Percentiles rank a stretch among this genome's conserved stretches.
phyloP scores from a whole-genome alignment of 1,284 basidiomycete species.

The Meripilus lineatus region DNA sequence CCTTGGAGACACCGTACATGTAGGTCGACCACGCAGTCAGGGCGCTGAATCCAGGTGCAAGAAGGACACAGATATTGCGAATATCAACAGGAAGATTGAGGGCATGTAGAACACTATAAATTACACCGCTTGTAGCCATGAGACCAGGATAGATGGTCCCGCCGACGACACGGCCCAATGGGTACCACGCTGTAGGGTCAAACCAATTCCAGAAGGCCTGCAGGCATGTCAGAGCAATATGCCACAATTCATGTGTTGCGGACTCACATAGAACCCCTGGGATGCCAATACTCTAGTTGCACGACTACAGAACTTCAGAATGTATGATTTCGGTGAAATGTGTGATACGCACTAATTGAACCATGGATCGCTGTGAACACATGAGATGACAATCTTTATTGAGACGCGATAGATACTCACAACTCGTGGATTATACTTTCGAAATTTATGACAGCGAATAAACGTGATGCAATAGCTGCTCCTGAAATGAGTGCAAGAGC shows the following conservation, averaged over 20 bases:
- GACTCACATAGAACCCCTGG: conserved; percentile 89
- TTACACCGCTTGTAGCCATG: conserved; percentile 96
- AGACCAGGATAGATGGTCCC: conserved; percentile 98
- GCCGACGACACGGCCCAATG: conserved; percentile 95
- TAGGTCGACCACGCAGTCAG: conserved; percentile 98
- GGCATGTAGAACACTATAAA: conserved; percentile 87
- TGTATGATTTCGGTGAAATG: background rate
- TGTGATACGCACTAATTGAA: conserved; percentile 81
- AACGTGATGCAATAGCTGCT: conserved; percentile 91
- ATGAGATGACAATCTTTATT: background rate
- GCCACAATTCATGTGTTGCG: background rate
- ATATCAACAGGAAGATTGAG: conserved; percentile 97
- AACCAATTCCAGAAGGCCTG: conserved; percentile 99
- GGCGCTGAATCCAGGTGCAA: conserved; percentile 96
- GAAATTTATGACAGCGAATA: conserved; percentile 97
- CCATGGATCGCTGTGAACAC: conserved; percentile 81
- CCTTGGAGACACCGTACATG: conserved; percentile 44
- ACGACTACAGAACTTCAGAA: conserved; percentile 48
- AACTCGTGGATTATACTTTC: conserved; percentile 99
- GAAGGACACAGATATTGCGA: conserved; percentile 93
- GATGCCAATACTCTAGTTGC: conserved; percentile 86
- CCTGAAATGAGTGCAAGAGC: conserved; percentile 85
- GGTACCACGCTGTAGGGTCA: conserved; percentile 99
- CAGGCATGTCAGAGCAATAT: background rate
- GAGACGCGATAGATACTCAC: conserved; percentile 42